Percentiles rank a stretch among this genome's conserved stretches.
phyloP scores from a whole-genome alignment of 2,329 filamentous ascomycete genomes.

The Penicillium sp. region DNA sequence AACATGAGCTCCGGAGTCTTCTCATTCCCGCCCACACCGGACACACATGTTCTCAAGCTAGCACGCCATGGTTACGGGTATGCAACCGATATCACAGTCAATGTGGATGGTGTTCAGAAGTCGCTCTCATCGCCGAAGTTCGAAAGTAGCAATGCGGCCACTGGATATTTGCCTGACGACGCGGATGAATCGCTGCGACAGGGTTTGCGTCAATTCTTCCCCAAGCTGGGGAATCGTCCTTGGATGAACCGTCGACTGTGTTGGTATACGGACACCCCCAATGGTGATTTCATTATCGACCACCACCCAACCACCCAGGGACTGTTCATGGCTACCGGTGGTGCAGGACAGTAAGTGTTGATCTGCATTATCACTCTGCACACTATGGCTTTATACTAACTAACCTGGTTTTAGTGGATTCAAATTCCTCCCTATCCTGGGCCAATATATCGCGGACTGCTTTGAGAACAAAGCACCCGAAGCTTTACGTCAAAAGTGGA shows the following conservation, averaged over 20 bases:
- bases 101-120: slow-evolving; percentile 19
- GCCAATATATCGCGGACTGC: slow-evolving; percentile 61
- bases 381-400: not conserved
- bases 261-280: slow-evolving; percentile 71
- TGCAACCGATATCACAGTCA: slow-evolving; percentile 33
- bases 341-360: slow-evolving; percentile 27
- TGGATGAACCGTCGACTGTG: slow-evolving; percentile 64
- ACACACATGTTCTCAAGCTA: slow-evolving; percentile 58
- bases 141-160: slow-evolving; percentile 41
- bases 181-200: slow-evolving; percentile 59
- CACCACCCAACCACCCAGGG: slow-evolving; percentile 61
- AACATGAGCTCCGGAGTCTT: slow-evolving; percentile 49
- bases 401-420: slow-evolving; percentile 31
- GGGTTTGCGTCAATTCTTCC: slow-evolving; percentile 60
- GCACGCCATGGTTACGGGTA: slow-evolving; percentile 68
- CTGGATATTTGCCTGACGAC: slow-evolving; percentile 46
- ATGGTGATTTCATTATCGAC: slow-evolving; percentile 67
- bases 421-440: slow-evolving; percentile 68
- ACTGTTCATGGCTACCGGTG: slow-evolving; percentile 39
- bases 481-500: slow-evolving; percentile 63
- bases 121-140: slow-evolving; percentile 40
- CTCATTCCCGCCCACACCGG: slow-evolving; percentile 50
- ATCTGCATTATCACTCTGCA: not conserved
- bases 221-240: slow-evolving; percentile 57
- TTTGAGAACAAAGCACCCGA: slow-evolving; percentile 47